Evolutionary conservation across 108 stramenopile genomes (phyloP).

Genomic region (Nannochloropsis salina): DNA sequence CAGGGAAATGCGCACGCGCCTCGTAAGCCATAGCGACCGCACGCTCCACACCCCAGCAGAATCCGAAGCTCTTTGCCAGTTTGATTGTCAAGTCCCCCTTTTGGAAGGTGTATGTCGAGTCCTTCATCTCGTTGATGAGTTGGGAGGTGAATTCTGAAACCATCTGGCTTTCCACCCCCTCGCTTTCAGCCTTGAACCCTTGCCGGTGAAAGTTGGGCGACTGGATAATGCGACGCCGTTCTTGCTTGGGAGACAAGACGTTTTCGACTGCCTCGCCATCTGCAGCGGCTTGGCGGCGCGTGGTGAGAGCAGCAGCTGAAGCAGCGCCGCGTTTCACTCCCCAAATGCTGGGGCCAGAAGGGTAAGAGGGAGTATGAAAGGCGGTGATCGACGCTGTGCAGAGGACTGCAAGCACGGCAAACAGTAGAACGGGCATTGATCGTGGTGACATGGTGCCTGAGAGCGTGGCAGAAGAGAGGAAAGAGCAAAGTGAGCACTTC

Average conservation of each 20-base stretch:
- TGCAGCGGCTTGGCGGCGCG: neutral
- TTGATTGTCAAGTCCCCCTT: constrained; percentile 43
- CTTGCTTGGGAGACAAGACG: constrained; percentile 23
- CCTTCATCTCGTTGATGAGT: constrained; percentile 44
- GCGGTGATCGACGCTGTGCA: neutral
- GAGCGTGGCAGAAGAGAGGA: neutral
- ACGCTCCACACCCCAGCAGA: constrained; percentile 61
- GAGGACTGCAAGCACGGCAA: neutral
- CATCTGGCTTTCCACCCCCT: neutral
- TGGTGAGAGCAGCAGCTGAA: neutral
- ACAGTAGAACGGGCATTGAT: neutral
- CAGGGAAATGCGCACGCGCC: constrained; percentile 79
- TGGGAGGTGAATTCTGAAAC: constrained; percentile 39
- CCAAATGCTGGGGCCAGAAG: neutral
- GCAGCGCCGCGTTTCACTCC: neutral
- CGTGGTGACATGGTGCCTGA: neutral
- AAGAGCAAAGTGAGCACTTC: neutral
- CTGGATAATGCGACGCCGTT: constrained; percentile 42
- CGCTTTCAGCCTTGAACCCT: constrained; percentile 51
- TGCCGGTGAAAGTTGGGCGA: constrained; percentile 37
- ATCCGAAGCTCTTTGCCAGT: constrained; percentile 50
- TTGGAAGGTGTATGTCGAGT: constrained; percentile 6
- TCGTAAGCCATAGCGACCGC: constrained; percentile 86
- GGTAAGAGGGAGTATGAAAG: neutral
- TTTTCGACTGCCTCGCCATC: neutral